Evolutionary conservation across 2,329 filamentous ascomycete genomes (phyloP).

Genomic region (Ophiocordyceps australis): DNA sequence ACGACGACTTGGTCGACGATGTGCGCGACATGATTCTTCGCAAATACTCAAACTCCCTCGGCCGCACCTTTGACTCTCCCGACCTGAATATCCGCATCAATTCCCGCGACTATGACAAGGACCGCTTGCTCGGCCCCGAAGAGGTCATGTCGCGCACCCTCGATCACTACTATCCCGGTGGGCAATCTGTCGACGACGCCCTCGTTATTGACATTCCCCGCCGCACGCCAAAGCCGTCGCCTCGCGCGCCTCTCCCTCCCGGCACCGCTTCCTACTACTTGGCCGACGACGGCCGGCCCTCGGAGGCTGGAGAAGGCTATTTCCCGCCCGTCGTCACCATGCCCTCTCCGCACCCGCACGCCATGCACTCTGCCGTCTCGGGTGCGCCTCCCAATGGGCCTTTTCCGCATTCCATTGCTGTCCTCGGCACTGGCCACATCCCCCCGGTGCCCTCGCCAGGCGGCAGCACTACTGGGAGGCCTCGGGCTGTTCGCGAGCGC

Average conservation of each 20-base stretch:
- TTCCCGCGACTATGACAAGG: slow-evolving; percentile 46
- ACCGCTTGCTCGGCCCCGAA: slow-evolving; percentile 66
- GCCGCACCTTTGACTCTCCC: slow-evolving; percentile 74
- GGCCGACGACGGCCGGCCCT: slow-evolving; percentile 44
- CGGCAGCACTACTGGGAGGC: slow-evolving; percentile 42
- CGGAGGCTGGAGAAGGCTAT: slow-evolving; percentile 60
- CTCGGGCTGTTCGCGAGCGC: slow-evolving; percentile 36
- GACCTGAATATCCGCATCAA: slow-evolving; percentile 68
- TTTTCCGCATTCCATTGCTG: slow-evolving; percentile 49
- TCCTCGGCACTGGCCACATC: slow-evolving; percentile 64
- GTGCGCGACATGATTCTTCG: slow-evolving; percentile 79
- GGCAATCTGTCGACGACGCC: slow-evolving; percentile 77
- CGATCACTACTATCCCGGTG: slow-evolving; percentile 69
- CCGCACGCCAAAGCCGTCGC: slow-evolving; percentile 66
- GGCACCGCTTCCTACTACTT: slow-evolving; percentile 32
- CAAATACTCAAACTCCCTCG: slow-evolving; percentile 89
- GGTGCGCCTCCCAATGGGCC: slow-evolving; percentile 15
- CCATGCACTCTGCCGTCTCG: slow-evolving; percentile 20
- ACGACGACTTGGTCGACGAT: slow-evolving; percentile 88
- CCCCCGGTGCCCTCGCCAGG: slow-evolving; percentile 72
- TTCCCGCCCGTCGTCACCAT: slow-evolving; percentile 49
- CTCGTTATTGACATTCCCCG: slow-evolving; percentile 78
- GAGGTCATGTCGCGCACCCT: slow-evolving; percentile 64
- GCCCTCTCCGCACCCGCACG: slow-evolving; percentile 20
- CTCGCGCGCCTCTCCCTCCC: slow-evolving; percentile 31